Evolutionary conservation across 2,329 filamentous ascomycete genomes (phyloP).

Genomic region (Hypoxylon sp.): DNA sequence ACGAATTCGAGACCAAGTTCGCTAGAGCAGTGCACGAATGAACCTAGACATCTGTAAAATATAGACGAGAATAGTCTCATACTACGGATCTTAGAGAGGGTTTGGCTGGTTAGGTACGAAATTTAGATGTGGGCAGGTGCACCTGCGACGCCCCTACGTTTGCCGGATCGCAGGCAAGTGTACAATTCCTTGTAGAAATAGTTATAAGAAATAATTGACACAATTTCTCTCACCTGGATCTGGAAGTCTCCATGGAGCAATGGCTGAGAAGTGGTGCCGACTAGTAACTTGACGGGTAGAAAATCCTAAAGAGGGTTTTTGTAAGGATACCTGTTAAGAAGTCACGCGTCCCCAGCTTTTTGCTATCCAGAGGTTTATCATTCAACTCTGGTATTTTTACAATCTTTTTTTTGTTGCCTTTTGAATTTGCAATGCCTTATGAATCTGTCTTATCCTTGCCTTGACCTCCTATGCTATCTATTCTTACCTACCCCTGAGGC

Average conservation of each 20-base stretch:
- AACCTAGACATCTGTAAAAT: background rate
- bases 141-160: background rate
- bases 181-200: background rate
- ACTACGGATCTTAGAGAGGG: background rate
- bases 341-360: constrained; percentile 1
- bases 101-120: too few relatives aligned
- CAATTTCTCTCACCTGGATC: background rate
- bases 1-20: constrained; percentile 44
- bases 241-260: constrained; percentile 1
- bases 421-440: background rate
- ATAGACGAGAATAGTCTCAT: background rate
- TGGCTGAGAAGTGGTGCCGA: background rate
- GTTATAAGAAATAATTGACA: background rate
- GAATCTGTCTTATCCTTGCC: background rate
- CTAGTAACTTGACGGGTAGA: constrained; percentile 1
- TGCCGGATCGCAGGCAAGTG: background rate
- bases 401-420: background rate
- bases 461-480: background rate
- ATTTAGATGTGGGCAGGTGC: background rate
- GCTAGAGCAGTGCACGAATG: background rate
- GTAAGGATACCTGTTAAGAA: constrained; percentile 1
- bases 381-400: background rate
- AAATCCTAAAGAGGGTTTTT: constrained; percentile 1
- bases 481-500: background rate
- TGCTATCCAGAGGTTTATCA: background rate